Base-by-base conservation (phyloP, 768 basidiomycete genomes). In the Terana coerulea region DNA sequence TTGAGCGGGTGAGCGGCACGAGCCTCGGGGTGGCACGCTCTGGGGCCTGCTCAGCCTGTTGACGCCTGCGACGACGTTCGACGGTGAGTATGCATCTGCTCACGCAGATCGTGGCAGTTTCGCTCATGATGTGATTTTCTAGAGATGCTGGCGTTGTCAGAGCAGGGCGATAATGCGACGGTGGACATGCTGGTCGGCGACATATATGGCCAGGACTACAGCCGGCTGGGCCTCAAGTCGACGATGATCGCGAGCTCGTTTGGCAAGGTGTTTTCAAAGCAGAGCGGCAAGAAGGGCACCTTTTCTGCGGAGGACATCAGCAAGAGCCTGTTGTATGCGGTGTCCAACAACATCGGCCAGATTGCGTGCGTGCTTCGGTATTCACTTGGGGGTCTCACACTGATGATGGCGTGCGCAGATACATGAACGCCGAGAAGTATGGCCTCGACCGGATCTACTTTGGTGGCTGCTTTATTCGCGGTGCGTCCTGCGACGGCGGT, bases 371-470 rank as follows among this genome's bases (percentile, higher is more conserved):
- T 87, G 39, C 33, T 39, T 34, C 53, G 59, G 49, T 40, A 10
- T 35, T 39, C 50, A 43, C 17, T 11, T 28, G 34, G 35, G 29
- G 21, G 12, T 22, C 14, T 30, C 22, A 33, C 49, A 45, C 53
- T 30, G 30, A n/a, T 12, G 42, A 34, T 45, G 31, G 40, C 21
- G 25, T n/a, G 24, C n/a, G 28, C 65, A 95, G 92, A 41, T 98
- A 94, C 69, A 98, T 99, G 97, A 98, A 99, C 67, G 97, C 97
- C 50, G 97, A 98, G 67, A 98, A 98, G 74, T 97, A 98, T 68
- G 86, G 90, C 60, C 69, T 99, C 53, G 91, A 97, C 61, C 83
- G 91, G 65, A 98, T 99, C 58, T 99, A 98, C 74, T 99, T 98
- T 76, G 95, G 97, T 22, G 97, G 97, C 2, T 98, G 91, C 70